Evolutionary conservation across 1,284 basidiomycete species (phyloP).

Genomic region (Gymnopus androsaceus): DNA sequence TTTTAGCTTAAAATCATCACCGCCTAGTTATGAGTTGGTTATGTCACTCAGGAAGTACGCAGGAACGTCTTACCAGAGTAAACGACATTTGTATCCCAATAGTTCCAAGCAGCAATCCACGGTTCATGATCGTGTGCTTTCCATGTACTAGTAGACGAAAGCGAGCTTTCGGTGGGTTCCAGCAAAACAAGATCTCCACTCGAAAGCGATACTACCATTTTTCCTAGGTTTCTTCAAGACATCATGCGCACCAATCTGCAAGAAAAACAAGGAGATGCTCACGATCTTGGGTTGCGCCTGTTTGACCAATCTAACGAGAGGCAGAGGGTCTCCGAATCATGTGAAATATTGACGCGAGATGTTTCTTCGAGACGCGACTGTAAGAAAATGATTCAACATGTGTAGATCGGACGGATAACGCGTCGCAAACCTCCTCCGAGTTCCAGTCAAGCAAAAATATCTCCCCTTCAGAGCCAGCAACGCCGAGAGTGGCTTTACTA

Average conservation of each 20-base stretch:
- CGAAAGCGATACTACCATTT: conserved; percentile 81
- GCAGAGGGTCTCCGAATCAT: conserved; percentile 61
- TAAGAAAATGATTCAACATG: background rate
- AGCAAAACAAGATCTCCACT: conserved; percentile 73
- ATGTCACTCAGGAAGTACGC: background rate
- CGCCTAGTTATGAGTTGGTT: conserved; percentile 54
- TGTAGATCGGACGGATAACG: background rate
- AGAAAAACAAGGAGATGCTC: background rate
- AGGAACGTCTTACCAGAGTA: conserved; percentile 71
- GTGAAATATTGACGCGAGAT: conserved; percentile 57
- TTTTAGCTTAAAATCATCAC: conserved; percentile 90
- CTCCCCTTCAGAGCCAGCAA: conserved; percentile 85
- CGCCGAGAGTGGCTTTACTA: conserved; percentile 53
- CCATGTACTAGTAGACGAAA: conserved; percentile 65
- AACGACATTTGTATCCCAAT: conserved; percentile 75
- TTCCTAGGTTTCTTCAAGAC: conserved; percentile 44
- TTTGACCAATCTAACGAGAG: conserved; percentile 90
- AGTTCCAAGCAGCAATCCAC: conserved; percentile 92
- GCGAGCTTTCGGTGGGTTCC: conserved; percentile 41
- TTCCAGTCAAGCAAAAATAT: conserved; percentile 65
- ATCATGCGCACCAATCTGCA: conserved; percentile 9
- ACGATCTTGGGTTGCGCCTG: conserved; percentile 43
- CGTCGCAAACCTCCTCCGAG: conserved; percentile 45
- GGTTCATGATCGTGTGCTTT: conserved; percentile 92
- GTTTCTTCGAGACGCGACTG: conserved; percentile 49